A percentile compares a stretch with the other conserved stretches of the same genome.
Evolutionary conservation across 257 asterid species (phyloP).

Genomic region (Perilla frutescens): DNA sequence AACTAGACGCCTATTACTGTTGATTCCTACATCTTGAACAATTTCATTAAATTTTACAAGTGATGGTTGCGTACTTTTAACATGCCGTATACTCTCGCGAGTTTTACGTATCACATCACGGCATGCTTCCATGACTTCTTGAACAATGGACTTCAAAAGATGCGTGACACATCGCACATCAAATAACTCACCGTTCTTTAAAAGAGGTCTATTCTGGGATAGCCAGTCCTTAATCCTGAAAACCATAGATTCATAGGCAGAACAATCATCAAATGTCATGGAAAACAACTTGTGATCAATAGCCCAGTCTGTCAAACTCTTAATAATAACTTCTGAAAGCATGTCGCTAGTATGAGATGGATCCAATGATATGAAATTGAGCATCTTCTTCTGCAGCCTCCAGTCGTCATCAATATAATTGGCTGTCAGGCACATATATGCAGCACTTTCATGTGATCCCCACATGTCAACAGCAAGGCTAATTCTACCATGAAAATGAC

Average conservation of each 20-base stretch:
- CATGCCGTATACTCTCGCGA: constrained; percentile 73
- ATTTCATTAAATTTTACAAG: constrained; percentile 69
- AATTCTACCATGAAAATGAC: constrained; percentile 74
- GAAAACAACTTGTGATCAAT: constrained; percentile 82
- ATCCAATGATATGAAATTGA: constrained; percentile 73
- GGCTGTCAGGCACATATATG: constrained; percentile 77
- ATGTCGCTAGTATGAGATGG: constrained; percentile 70
- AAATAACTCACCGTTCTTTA: constrained; percentile 77
- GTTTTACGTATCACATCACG: constrained; percentile 64
- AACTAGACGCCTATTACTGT: constrained; percentile 56
- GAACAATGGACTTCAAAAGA: constrained; percentile 73
- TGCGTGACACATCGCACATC: constrained; percentile 74
- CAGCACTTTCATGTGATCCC: constrained; percentile 68
- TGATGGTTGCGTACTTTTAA: constrained; percentile 69
- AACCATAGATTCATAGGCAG: constrained; percentile 63
- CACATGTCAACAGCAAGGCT: constrained; percentile 80
- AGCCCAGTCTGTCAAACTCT: constrained; percentile 81
- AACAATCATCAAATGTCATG: constrained; percentile 81
- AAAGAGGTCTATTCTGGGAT: constrained; percentile 69
- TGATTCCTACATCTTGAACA: constrained; percentile 68
- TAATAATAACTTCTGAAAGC: constrained; percentile 74
- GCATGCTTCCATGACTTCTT: constrained; percentile 67
- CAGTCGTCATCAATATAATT: constrained; percentile 78
- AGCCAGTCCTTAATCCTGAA: constrained; percentile 80
- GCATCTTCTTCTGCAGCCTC: constrained; percentile 87